Conservation (phyloP, 2,329 filamentous ascomycete genomes). For the Clonostachys chloroleuca region DNA sequence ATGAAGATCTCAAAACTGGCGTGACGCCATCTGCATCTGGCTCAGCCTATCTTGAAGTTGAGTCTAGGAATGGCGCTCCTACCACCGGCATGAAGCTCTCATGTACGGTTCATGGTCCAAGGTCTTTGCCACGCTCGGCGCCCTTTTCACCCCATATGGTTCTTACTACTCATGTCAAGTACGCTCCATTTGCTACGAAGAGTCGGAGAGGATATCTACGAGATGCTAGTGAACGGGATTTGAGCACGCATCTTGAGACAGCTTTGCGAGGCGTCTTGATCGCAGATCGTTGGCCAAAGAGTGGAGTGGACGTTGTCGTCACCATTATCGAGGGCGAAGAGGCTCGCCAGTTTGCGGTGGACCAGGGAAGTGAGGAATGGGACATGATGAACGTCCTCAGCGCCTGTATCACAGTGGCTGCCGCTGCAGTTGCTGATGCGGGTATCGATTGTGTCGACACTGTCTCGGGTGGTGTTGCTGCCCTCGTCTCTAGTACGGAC, state of each 20-base stretch:
- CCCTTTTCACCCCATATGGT: constrained; percentile 91
- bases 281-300: constrained; percentile 97
- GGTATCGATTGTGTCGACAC: constrained; percentile 94
- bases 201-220: constrained; percentile 80
- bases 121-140: constrained; percentile 82
- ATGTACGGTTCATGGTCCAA: constrained; percentile 89
- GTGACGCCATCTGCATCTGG: constrained; percentile 91
- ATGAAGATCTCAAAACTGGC: constrained; percentile 81
- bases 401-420: constrained; percentile 89
- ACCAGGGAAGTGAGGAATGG: constrained; percentile 62
- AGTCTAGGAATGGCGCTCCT: constrained; percentile 38
- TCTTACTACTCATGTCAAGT: constrained; percentile 91
- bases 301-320: constrained; percentile 89
- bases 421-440: constrained; percentile 88
- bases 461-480: constrained; percentile 84
- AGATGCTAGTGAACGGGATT: constrained; percentile 80
- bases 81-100: constrained; percentile 80
- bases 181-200: constrained; percentile 87
- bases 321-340: constrained; percentile 93
- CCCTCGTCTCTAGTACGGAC: constrained; percentile 51
- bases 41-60: constrained; percentile 78
- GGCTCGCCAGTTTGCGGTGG: constrained; percentile 50
- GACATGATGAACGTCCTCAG: constrained; percentile 88
- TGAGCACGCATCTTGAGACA: constrained; percentile 87
- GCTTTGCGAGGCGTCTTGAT: constrained; percentile 86